These are phyloP conservation scores for Fusarium ramigenum DNA, from an alignment of 2,329 filamentous ascomycete species.

Conservation along the genomic window DNA sequence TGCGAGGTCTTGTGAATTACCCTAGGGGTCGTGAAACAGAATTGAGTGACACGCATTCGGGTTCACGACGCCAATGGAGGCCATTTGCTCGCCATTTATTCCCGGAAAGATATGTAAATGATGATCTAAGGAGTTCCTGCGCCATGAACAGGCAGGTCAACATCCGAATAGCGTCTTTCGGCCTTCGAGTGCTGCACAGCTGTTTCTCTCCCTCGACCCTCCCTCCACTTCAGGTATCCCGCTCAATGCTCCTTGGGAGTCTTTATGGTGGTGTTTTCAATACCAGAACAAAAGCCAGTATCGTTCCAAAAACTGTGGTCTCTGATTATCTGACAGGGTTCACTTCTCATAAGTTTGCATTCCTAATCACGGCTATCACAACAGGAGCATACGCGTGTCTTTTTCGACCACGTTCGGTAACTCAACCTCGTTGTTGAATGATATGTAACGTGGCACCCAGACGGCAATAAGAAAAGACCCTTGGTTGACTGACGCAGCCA, in stretches of 20 bases:
- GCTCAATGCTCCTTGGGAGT: background rate
- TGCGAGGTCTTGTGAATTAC: background rate
- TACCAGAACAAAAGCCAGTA: background rate
- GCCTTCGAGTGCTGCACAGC: background rate
- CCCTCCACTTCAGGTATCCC: background rate
- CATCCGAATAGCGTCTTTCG: background rate
- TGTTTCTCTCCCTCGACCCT: background rate
- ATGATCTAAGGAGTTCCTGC: background rate
- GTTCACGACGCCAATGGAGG: background rate
- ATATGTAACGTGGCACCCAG: conserved; percentile 3
- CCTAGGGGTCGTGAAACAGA: background rate
- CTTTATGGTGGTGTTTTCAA: background rate
- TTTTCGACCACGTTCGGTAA: background rate
- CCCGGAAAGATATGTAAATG: background rate
- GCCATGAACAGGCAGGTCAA: background rate
- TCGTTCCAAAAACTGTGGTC: background rate
- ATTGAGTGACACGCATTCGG: background rate
- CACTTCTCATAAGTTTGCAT: background rate
- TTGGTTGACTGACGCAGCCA: background rate
- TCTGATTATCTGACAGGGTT: no score
- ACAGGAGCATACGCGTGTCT: background rate
- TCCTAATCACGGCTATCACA: background rate
- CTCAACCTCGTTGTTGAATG: background rate
- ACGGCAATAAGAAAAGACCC: background rate
- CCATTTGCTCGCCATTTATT: background rate